Conservation (phyloP, 2,329 filamentous ascomycete genomes). For the Neonectria sp. region DNA sequence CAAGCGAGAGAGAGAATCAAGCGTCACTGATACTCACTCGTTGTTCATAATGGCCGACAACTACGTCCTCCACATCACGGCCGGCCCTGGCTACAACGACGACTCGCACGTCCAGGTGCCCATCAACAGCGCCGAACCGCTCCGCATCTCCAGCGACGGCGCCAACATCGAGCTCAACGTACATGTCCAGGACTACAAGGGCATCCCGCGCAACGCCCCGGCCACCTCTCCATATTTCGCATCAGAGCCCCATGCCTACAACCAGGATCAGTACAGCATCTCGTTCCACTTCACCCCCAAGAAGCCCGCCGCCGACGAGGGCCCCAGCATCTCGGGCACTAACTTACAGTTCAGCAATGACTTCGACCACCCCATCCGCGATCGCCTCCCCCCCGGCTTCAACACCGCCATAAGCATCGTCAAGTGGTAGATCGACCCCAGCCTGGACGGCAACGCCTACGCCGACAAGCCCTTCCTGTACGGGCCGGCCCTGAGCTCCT, state of each 20-base stretch:
- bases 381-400: conserved; percentile 89
- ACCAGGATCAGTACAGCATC: conserved; percentile 87
- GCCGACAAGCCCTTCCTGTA: conserved; percentile 90
- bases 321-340: conserved; percentile 72
- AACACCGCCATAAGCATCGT: conserved; percentile 87
- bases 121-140: conserved; percentile 78
- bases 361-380: conserved; percentile 91
- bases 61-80: conserved; percentile 86
- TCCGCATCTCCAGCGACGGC: conserved; percentile 74
- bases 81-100: conserved; percentile 82
- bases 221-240: conserved; percentile 84
- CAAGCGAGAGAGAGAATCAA: no score
- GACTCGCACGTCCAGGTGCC: conserved; percentile 80
- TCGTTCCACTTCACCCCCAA: conserved; percentile 85
- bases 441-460: conserved; percentile 90
- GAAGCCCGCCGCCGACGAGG: conserved; percentile 43
- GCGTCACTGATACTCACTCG: no score
- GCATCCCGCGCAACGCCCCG: conserved; percentile 81
- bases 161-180: conserved; percentile 80
- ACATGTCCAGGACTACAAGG: conserved; percentile 77
- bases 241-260: conserved; percentile 74
- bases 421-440: conserved; percentile 92
- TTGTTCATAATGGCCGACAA: conserved; percentile 72
- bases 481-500: conserved; percentile 83
- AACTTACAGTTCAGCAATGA: conserved; percentile 95